Conservation (phyloP, 176 grass and related monocot genomes). For the Avena sativa region DNA sequence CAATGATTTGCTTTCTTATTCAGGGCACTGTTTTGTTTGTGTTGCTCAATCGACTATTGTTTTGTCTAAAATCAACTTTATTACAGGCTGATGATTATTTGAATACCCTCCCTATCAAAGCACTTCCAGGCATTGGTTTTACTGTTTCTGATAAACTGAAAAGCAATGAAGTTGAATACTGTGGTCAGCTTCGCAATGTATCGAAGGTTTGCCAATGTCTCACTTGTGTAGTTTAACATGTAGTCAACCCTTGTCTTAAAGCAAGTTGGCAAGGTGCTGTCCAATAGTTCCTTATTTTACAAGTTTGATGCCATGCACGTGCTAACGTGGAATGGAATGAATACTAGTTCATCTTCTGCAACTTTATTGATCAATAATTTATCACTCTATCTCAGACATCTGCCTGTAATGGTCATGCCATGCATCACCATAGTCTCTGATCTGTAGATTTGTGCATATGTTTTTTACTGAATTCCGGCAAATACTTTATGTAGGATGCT, state of each 20-base stretch:
- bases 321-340: not conserved
- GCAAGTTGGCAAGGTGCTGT: constrained; percentile 7
- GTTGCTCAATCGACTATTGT: not conserved
- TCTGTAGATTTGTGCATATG: constrained; percentile 23
- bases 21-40: not conserved
- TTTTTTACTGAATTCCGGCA: constrained; percentile 18
- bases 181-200: constrained; percentile 69
- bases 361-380: constrained; percentile 18
- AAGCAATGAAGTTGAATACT: constrained; percentile 65
- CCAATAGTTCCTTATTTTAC: not conserved
- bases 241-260: constrained; percentile 14
- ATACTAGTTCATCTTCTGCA: not conserved
- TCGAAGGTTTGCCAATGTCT: constrained; percentile 57
- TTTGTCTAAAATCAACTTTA: constrained; percentile 32
- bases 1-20: constrained; percentile 31
- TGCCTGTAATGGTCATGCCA: constrained; percentile 27
- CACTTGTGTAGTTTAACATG: constrained; percentile 35
- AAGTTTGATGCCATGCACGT: not conserved
- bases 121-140: constrained; percentile 88
- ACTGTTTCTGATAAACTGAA: constrained; percentile 70
- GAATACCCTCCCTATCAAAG: constrained; percentile 76
- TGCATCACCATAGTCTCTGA: constrained; percentile 16
- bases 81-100: constrained; percentile 80
- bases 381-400: constrained; percentile 26
- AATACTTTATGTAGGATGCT: constrained; percentile 62